A percentile compares a stretch with the other conserved stretches of the same genome.
These are phyloP conservation scores for Alternaria infectoria DNA, from an alignment of 2,329 filamentous ascomycete genomes.

Conservation along the genomic window DNA sequence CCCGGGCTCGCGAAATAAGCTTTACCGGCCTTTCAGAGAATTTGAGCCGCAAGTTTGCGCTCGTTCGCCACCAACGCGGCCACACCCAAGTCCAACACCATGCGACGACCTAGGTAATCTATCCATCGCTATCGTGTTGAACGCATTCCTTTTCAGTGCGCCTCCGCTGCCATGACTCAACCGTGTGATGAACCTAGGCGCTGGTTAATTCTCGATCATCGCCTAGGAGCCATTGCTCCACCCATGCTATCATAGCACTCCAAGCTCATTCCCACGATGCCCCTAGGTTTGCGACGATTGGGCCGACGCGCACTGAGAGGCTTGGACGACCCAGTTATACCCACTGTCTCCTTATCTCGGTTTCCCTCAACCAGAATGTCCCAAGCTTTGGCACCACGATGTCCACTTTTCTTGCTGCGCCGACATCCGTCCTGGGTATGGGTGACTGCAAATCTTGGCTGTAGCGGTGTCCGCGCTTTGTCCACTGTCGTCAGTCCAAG, in stretches of 20 bases:
- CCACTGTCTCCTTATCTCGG: slow-evolving; percentile 44
- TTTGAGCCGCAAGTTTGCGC: slow-evolving; percentile 37
- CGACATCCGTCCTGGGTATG: slow-evolving; percentile 25
- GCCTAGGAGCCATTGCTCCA: slow-evolving; percentile 16
- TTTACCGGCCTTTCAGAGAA: slow-evolving; percentile 25
- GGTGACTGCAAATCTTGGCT: slow-evolving; percentile 32
- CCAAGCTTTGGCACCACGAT: slow-evolving; percentile 28
- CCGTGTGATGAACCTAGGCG: background rate
- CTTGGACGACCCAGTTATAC: slow-evolving; percentile 42
- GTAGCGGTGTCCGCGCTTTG: slow-evolving; percentile 21
- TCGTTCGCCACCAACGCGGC: slow-evolving; percentile 26
- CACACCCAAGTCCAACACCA: slow-evolving; percentile 17
- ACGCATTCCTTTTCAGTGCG: slow-evolving; percentile 1
- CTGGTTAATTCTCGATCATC: slow-evolving; percentile 20
- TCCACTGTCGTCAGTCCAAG: slow-evolving; percentile 31
- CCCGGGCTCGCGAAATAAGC: slow-evolving; percentile 27
- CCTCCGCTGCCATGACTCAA: slow-evolving; percentile 5
- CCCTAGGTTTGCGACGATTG: slow-evolving; percentile 32
- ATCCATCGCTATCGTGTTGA: background rate
- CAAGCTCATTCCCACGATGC: slow-evolving; percentile 27
- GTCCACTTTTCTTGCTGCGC: slow-evolving; percentile 41
- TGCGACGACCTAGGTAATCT: slow-evolving; percentile 9
- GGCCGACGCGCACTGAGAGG: slow-evolving; percentile 30
- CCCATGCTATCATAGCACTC: slow-evolving; percentile 15
- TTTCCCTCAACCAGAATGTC: slow-evolving; percentile 35